Conservation (phyloP, 1,284 basidiomycete species). For the Sutorius eximius region DNA sequence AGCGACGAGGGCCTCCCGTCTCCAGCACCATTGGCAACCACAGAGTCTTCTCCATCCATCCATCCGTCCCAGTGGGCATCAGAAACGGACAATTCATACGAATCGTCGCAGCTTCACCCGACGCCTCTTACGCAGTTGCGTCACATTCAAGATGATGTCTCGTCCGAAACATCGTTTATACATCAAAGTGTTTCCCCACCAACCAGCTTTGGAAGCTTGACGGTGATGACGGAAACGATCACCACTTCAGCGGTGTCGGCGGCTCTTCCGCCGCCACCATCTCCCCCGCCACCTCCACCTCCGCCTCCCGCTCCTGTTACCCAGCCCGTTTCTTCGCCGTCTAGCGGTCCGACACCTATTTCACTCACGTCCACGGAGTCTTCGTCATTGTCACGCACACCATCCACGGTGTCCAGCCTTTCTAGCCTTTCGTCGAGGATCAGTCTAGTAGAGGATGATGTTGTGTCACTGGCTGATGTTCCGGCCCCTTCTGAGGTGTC, state of each 20-base stretch:
- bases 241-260: slow-evolving; percentile 26
- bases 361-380: slow-evolving; percentile 30
- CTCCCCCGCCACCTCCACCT: neutral
- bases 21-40: slow-evolving; percentile 25
- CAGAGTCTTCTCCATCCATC: slow-evolving; percentile 38
- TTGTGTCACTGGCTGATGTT: slow-evolving; percentile 31
- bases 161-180: slow-evolving; percentile 60
- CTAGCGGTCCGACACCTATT: slow-evolving; percentile 30
- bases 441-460: slow-evolving; percentile 34
- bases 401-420: slow-evolving; percentile 37
- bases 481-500: slow-evolving; percentile 33
- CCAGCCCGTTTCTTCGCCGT: slow-evolving; percentile 26
- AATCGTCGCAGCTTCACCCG: slow-evolving; percentile 64
- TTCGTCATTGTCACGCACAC: slow-evolving; percentile 41
- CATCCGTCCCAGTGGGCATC: slow-evolving; percentile 53
- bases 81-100: slow-evolving; percentile 65
- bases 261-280: neutral
- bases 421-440: slow-evolving; percentile 40
- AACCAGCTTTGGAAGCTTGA: slow-evolving; percentile 36
- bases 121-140: slow-evolving; percentile 64
- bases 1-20: slow-evolving; percentile 30
- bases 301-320: slow-evolving; percentile 5
- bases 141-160: slow-evolving; percentile 59
- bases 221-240: slow-evolving; percentile 40
- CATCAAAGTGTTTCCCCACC: slow-evolving; percentile 47